Percentiles rank a stretch among this genome's conserved stretches.
These are phyloP conservation scores for Mortierella sp. DNA, from an alignment of 371 early-diverging fungal genomes.

Conservation along the genomic window DNA sequence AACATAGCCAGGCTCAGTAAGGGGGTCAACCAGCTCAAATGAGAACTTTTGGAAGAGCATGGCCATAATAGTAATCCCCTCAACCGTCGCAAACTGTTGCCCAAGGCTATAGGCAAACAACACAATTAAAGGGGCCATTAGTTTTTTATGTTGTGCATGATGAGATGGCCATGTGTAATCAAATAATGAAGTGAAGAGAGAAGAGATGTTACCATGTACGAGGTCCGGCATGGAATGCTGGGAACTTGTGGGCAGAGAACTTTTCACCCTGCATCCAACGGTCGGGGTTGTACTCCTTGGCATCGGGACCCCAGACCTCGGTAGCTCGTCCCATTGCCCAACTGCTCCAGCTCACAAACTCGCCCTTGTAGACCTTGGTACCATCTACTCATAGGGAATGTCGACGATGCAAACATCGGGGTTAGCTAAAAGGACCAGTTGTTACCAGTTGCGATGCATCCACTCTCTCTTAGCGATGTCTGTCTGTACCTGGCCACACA, in stretches of 20 bases:
- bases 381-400: too few relatives aligned
- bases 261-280: constrained; percentile 70
- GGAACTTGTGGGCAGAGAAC: constrained; percentile 47
- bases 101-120: constrained; percentile 38
- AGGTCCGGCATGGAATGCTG: constrained; percentile 78
- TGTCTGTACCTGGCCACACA: constrained; percentile 64
- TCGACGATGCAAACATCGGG: not conserved
- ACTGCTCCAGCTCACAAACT: constrained; percentile 66
- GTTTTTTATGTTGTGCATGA: too few relatives aligned
- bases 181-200: not conserved
- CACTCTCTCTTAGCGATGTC: not conserved
- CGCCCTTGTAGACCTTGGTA: constrained; percentile 68
- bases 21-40: constrained; percentile 58
- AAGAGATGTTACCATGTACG: constrained; percentile 68
- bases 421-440: not conserved
- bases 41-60: constrained; percentile 63
- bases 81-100: constrained; percentile 70
- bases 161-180: not conserved
- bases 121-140: too few relatives aligned
- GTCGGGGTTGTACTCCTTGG: constrained; percentile 69
- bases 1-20: constrained; percentile 35
- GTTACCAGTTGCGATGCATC: not conserved
- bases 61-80: constrained; percentile 63
- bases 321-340: constrained; percentile 66
- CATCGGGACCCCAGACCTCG: constrained; percentile 73